A percentile compares a stretch with the other conserved stretches of the same genome.
phyloP scores from a whole-genome alignment of 1,284 basidiomycete species.

The Tilletia setariae region DNA sequence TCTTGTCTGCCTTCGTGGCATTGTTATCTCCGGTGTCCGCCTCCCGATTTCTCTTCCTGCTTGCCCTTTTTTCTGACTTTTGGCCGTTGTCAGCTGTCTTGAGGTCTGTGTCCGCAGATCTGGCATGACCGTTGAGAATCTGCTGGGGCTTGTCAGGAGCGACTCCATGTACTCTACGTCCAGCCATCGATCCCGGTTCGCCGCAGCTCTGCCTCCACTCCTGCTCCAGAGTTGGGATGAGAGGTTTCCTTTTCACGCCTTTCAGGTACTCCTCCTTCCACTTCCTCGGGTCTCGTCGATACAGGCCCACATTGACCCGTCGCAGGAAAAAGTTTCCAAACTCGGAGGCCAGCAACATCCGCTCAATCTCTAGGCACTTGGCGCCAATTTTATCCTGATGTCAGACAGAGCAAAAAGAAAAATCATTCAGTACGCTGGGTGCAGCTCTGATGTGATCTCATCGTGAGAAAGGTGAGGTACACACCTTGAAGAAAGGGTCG shows the following conservation, averaged over 20 bases:
- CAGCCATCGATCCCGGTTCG: neutral
- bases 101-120: too few relatives aligned
- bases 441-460: too few relatives aligned
- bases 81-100: too few relatives aligned
- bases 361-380: conserved; percentile 25
- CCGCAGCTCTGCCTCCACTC: neutral
- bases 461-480: neutral
- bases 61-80: too few relatives aligned
- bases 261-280: conserved; percentile 30
- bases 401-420: too few relatives aligned
- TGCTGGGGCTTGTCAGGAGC: too few relatives aligned
- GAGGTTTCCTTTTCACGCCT: neutral
- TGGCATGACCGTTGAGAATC: too few relatives aligned
- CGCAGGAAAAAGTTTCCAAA: conserved; percentile 48
- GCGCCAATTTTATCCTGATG: conserved; percentile 32
- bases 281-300: conserved; percentile 34
- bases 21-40: too few relatives aligned
- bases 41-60: too few relatives aligned
- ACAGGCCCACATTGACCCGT: conserved; percentile 41
- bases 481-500: conserved; percentile 38
- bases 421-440: too few relatives aligned
- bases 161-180: too few relatives aligned
- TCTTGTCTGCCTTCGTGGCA: neutral
- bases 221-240: neutral
- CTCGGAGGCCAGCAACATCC: conserved; percentile 29